Evolutionary conservation across 2,329 filamentous ascomycete species (phyloP).

Genomic region (Dothidotthia symphoricarpi): DNA sequence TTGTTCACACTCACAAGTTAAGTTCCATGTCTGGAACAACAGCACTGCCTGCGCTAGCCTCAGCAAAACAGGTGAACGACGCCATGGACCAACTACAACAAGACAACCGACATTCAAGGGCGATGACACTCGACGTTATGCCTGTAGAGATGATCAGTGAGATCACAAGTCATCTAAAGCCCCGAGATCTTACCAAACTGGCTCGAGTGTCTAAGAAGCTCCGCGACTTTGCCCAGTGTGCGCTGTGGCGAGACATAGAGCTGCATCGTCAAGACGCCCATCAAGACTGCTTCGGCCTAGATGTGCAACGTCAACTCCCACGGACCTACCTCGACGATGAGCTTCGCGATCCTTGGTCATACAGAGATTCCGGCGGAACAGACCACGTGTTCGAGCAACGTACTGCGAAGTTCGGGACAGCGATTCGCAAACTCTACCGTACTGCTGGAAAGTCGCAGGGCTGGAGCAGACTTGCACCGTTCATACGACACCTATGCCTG

Average conservation of each 20-base stretch:
- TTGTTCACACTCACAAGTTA: no score
- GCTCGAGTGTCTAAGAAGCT: constrained; percentile 4
- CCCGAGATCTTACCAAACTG: constrained; percentile 5
- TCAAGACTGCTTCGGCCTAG: not conserved
- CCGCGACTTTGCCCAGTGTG: not conserved
- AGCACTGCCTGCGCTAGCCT: not conserved
- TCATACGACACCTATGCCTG: not conserved
- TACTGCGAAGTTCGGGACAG: constrained; percentile 1
- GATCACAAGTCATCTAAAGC: constrained; percentile 1
- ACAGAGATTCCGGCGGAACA: not conserved
- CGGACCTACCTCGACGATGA: constrained; percentile 1
- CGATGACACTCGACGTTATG: not conserved
- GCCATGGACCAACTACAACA: no score
- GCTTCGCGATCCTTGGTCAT: constrained; percentile 1
- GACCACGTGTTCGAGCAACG: constrained; percentile 2
- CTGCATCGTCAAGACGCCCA: constrained; percentile 6
- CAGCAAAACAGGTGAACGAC: not conserved
- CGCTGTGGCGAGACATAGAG: constrained; percentile 5
- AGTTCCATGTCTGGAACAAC: not conserved
- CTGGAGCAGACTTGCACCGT: not conserved
- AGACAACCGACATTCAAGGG: no score
- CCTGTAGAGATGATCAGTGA: constrained; percentile 4
- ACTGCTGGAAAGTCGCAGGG: not conserved
- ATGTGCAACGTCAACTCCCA: not conserved
- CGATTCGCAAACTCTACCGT: constrained; percentile 1